Conservation (phyloP, 2,329 filamentous ascomycete species). For the Emmonsia crescens region DNA sequence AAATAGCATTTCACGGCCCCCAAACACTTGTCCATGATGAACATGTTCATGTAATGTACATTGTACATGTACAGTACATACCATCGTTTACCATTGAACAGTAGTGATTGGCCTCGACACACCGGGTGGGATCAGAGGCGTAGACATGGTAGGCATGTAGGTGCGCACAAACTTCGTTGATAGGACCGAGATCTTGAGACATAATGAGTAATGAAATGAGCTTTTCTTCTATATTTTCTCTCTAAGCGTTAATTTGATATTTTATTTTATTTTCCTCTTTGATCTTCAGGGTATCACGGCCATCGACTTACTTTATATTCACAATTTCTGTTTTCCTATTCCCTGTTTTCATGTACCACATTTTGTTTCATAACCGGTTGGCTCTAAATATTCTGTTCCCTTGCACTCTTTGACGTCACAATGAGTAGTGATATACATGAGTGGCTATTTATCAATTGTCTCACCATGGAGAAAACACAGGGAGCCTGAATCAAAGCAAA, state of each 20-base stretch:
- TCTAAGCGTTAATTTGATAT: neutral
- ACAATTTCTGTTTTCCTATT: neutral
- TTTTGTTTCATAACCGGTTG: too few relatives aligned
- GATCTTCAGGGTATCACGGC: neutral
- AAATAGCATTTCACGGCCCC: neutral
- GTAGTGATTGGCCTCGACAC: constrained; percentile 74
- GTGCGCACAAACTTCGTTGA: constrained; percentile 68
- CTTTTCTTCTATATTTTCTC: neutral
- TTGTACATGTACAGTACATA: too few relatives aligned
- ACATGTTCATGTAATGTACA: neutral
- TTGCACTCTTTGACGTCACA: neutral
- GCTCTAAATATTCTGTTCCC: neutral
- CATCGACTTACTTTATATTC: neutral
- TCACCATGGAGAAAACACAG: too few relatives aligned
- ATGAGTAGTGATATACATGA: neutral
- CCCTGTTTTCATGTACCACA: neutral
- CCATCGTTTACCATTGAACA: constrained; percentile 63
- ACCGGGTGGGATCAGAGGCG: constrained; percentile 56
- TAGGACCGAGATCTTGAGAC: constrained; percentile 48
- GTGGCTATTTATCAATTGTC: too few relatives aligned
- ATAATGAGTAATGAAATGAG: neutral
- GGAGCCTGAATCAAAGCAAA: neutral
- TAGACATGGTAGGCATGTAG: constrained; percentile 83
- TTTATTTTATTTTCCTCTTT: neutral
- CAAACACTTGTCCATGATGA: neutral